Percentiles rank a stretch among this genome's conserved stretches.
Evolutionary conservation across 768 basidiomycete genomes (phyloP).

Genomic region (Hemileccinum rubropunctum): DNA sequence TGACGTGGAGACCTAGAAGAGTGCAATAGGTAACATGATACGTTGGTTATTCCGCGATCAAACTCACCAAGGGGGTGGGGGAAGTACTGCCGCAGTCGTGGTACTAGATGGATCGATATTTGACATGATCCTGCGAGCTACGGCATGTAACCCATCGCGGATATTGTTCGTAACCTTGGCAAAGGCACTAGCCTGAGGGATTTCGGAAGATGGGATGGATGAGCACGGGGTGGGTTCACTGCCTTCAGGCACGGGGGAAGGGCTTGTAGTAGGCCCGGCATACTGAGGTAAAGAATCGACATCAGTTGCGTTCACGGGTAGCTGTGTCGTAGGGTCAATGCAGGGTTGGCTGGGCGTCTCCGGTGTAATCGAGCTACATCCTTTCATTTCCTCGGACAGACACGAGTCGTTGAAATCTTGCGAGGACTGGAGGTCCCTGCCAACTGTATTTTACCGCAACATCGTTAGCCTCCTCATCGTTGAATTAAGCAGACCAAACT

Average conservation of each 20-base stretch:
- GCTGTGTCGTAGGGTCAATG: neutral
- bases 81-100: too few relatives aligned
- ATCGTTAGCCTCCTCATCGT: neutral
- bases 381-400: conserved; percentile 42
- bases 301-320: neutral
- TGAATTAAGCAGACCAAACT: conserved; percentile 5
- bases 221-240: too few relatives aligned
- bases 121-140: neutral
- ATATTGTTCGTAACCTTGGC: neutral
- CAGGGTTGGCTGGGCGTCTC: neutral
- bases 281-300: neutral
- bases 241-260: too few relatives aligned
- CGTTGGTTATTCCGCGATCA: neutral
- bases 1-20: conserved; percentile 2
- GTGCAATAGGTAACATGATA: neutral
- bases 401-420: conserved; percentile 49
- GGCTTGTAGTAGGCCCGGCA: too few relatives aligned
- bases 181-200: too few relatives aligned
- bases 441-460: conserved; percentile 49
- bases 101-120: too few relatives aligned
- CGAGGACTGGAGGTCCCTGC: conserved; percentile 81
- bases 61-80: neutral
- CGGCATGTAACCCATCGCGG: neutral
- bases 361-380: neutral
- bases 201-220: too few relatives aligned